phyloP scores from a whole-genome alignment of 345 rosid genomes.

The thale cress (Arabidopsis thaliana) region TAIR10.1 NC_003074.8:18161001-18161500 shows the following conservation, averaged over 20 bases:
- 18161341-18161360: background rate
- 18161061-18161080: background rate
- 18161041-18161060: conserved; percentile 7
- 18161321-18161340: conserved; percentile 12
- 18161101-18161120: conserved; percentile 70
- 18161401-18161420: too few species aligned
- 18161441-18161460: conserved; percentile 35
- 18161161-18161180: conserved; percentile 59
- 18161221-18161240: conserved; percentile 54
- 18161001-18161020: background rate
- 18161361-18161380: conserved; percentile 5
- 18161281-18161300: conserved; percentile 52
- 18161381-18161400: background rate
- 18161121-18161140: conserved; percentile 59
- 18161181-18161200: conserved; percentile 58
- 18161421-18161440: background rate
- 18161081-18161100: conserved; percentile 64
- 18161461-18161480: conserved; percentile 1
- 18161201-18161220: conserved; percentile 60
- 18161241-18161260: conserved; percentile 54
- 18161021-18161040: conserved; percentile 10
- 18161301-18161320: conserved; percentile 5
- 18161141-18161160: conserved; percentile 51
- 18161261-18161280: conserved; percentile 52
- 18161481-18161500: background rate